phyloP scores from a whole-genome alignment of 768 basidiomycete genomes.

The Naganishia kalamii region DNA sequence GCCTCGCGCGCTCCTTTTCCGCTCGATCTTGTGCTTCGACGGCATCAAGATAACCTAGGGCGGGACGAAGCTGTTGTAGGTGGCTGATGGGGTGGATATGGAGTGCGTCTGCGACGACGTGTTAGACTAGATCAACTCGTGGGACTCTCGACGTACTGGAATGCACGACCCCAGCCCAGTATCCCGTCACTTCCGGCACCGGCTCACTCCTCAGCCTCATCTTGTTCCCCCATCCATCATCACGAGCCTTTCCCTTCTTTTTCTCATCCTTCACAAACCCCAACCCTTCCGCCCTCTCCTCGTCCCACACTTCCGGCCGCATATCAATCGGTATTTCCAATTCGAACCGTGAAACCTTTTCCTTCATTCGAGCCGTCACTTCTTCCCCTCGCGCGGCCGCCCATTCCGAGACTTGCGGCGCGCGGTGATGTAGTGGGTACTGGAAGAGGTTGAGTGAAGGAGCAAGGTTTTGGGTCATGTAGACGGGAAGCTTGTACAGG shows the following conservation, averaged over 20 bases:
- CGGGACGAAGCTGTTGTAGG: constrained; percentile 43
- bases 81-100: constrained; percentile 45
- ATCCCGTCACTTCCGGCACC: constrained; percentile 44
- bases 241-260: constrained; percentile 25
- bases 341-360: constrained; percentile 38
- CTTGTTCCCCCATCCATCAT: constrained; percentile 41
- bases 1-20: constrained; percentile 19
- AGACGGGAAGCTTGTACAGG: constrained; percentile 41
- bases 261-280: constrained; percentile 35
- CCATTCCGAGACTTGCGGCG: constrained; percentile 32
- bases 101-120: constrained; percentile 38
- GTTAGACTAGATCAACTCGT: neutral
- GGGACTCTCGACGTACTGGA: constrained; percentile 30
- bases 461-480: constrained; percentile 37
- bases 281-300: constrained; percentile 42
- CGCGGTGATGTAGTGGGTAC: constrained; percentile 39
- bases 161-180: constrained; percentile 43
- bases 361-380: constrained; percentile 43
- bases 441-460: constrained; percentile 44
- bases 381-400: constrained; percentile 34
- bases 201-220: constrained; percentile 41
- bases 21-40: constrained; percentile 29
- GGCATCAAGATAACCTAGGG: constrained; percentile 45
- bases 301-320: constrained; percentile 39
- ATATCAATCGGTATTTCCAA: constrained; percentile 46